phyloP scores from a whole-genome alignment of 2,329 filamentous ascomycete species.

The Capronia epimyces region DNA sequence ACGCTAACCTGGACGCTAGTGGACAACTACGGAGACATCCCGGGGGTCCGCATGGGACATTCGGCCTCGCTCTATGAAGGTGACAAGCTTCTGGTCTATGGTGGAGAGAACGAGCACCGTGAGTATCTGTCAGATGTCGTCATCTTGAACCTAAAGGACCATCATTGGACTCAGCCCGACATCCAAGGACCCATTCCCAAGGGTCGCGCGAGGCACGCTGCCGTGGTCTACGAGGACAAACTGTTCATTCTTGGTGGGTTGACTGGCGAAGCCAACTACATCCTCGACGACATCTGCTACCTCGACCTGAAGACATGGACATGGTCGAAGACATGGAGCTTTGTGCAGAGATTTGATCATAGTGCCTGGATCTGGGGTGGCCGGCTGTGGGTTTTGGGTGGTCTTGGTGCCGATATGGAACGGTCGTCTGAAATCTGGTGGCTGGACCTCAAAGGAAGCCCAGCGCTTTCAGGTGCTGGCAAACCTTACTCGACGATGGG shows the following conservation, averaged over 20 bases:
- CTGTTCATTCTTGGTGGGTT: constrained; percentile 95
- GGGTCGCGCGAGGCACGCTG: constrained; percentile 85
- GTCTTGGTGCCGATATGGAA: constrained; percentile 92
- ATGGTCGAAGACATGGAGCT: constrained; percentile 94
- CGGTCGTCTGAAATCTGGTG: constrained; percentile 95
- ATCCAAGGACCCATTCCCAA: constrained; percentile 79
- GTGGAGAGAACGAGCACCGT: constrained; percentile 94
- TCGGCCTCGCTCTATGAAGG: constrained; percentile 91
- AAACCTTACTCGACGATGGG: constrained; percentile 22
- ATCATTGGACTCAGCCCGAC: constrained; percentile 90
- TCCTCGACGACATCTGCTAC: constrained; percentile 94
- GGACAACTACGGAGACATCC: constrained; percentile 70
- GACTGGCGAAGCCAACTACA: constrained; percentile 83
- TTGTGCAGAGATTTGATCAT: constrained; percentile 91
- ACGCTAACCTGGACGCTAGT: constrained; percentile 92
- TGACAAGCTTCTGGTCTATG: constrained; percentile 93
- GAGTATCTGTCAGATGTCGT: constrained; percentile 94
- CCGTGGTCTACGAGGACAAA: constrained; percentile 92
- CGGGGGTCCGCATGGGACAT: constrained; percentile 57
- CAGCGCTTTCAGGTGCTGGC: constrained; percentile 59
- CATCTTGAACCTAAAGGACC: constrained; percentile 88
- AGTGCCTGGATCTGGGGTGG: constrained; percentile 90
- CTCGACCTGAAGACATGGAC: constrained; percentile 95
- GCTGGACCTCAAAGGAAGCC: constrained; percentile 87
- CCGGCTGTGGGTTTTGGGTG: constrained; percentile 93